Conservation (phyloP, 225 moss, liverwort and hornwort species). For the Antitrichia curtipendula region DNA sequence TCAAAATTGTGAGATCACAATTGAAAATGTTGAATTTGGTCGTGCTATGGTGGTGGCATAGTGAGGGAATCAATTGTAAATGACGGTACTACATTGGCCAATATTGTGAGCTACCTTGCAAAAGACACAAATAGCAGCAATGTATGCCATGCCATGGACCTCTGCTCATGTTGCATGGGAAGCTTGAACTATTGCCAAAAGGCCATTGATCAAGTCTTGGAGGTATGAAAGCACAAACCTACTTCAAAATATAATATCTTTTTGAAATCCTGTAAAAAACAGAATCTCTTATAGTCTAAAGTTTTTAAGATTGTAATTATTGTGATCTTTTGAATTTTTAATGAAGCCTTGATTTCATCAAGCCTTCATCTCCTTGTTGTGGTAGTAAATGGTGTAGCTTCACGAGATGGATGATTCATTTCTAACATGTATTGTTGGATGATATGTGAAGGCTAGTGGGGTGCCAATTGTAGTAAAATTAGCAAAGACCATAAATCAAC, state of each 20-base stretch:
- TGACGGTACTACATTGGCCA: slow-evolving; percentile 28
- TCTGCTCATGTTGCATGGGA: slow-evolving; percentile 67
- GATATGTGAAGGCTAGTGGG: slow-evolving; percentile 19
- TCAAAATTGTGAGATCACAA: neutral
- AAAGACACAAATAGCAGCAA: slow-evolving; percentile 34
- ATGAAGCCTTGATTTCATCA: no score
- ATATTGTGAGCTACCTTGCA: slow-evolving; percentile 34
- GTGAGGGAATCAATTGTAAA: slow-evolving; percentile 56
- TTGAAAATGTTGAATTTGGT: neutral
- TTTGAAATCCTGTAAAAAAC: neutral
- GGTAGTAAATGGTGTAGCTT: neutral
- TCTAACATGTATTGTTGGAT: neutral
- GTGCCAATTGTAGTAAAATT: slow-evolving; percentile 45
- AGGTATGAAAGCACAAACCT: neutral
- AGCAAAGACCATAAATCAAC: slow-evolving; percentile 21
- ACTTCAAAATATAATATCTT: neutral
- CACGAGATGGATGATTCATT: neutral
- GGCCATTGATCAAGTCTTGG: slow-evolving; percentile 30
- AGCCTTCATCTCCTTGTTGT: neutral
- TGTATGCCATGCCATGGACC: slow-evolving; percentile 51
- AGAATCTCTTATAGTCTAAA: neutral
- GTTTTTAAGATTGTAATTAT: neutral
- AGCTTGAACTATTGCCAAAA: slow-evolving; percentile 64
- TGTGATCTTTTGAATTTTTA: neutral
- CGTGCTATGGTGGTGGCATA: slow-evolving; percentile 9